Base-by-base conservation (phyloP, 345 rosid species). In the Gossypium mustelinum region DNA sequence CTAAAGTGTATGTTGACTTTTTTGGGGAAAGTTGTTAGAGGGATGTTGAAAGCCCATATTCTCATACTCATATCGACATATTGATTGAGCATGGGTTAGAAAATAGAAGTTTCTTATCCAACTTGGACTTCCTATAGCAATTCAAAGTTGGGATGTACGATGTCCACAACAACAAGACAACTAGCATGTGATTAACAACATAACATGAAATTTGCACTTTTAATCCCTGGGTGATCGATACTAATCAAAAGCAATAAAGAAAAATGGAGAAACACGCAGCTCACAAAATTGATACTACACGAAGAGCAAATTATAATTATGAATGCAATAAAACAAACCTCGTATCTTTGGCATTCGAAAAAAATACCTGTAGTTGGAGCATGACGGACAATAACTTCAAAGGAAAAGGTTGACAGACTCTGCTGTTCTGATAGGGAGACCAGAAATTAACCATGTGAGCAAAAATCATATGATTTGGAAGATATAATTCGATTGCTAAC, bases 261-360 rank as follows among this genome's bases (percentile, higher is more conserved):
- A 11, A 12, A 62, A 22, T 9, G 17, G 14, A 73, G 25, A 47
- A 63, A 29, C 63, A 75, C 34, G 43, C 51, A 22, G 55, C 75
- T 39, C 76, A 63, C 58, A 74, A 81, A 81, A 81, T 51, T 77
- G 78, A 47, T 39, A 64, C 75, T 62, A 73, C 63, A 73, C 29
- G 51, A 69, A 45, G 61, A 73, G 77, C 60, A 48, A 47, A 63
- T 20, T 58, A 45, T 48, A 66, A 72, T 25, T 73, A 64, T 47
- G 64, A 63, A 20, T 58, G 67, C 43, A 25, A 20, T 9, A 47
- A n/a, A 48, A 51, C 55, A 45, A 68, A 54, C 16, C 68, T 50
- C 55, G 39, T 34, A 34, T 34, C 39, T 4, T 4, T 34, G 39
- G 39, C 0, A 34, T 34, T 34, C 6, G 6, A 34, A 80, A 68